Evolutionary conservation across 2,329 filamentous ascomycete genomes (phyloP), one percentile per base, ranked within the genome.

Genomic region (Epichloe gansuensis): DNA sequence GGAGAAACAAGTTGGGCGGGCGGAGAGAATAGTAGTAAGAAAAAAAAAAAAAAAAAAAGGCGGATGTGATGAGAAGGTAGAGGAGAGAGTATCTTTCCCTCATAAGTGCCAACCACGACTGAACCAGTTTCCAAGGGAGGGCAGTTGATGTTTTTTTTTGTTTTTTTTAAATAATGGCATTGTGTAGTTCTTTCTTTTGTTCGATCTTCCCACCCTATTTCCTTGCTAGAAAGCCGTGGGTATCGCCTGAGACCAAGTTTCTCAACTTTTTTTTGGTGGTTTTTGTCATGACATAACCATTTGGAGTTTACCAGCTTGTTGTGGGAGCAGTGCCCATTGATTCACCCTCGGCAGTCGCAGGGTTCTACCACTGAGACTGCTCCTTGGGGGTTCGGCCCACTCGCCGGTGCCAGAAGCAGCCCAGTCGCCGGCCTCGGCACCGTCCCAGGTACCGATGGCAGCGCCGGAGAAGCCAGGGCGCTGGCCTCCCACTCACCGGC

Each of bases 31-130:
- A 31, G 28, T 8, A 28, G 28, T 9, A 31, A 8, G 28, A 31
- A 3, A 3, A 9, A 28, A 21, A 21, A 2, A 21, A 21, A 41
- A 55, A 51, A 51, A 58, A 50, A 51, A 56, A 57, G 52, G 57
- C 9, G 35, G 17, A 52, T 54, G 58, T 54, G 57, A 47, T 46
- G 3, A 9, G 17, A 52, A 44, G 49, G 51, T 52, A 55, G 67
- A 65, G 59, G 57, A 54, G 61, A 70, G 69, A 89, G 85, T 95
- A 90, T 97, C 91, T 97, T 97, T 97, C 91, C 91, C 90, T 96
- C 91, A 86, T 96, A 78, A 96, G 90, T 85, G 83, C 85, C 76
- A 38, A 73, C 77, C 77, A 81, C 81, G 65, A 39, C 77, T 73
- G 72, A 76, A 72, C 74, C 72, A 62, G 50, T 35, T 23, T 52